Evolutionary conservation across 1,284 basidiomycete species (phyloP).

Genomic region (Moesziomyces parantarcticus): DNA sequence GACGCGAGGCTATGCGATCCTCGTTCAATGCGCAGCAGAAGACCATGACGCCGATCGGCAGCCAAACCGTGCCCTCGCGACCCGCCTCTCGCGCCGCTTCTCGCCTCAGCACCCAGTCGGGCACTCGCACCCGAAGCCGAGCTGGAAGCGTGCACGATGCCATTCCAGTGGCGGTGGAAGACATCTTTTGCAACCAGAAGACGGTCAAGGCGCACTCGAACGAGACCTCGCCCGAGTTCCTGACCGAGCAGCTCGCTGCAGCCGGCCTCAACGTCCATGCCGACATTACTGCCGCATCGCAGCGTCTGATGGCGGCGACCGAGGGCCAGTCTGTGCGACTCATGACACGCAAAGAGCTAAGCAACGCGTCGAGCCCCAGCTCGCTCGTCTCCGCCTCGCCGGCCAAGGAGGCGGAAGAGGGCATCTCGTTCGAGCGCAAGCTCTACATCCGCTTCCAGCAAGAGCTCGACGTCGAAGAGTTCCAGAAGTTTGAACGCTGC

Average conservation of each 20-base stretch:
- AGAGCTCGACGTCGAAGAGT: slow-evolving; percentile 49
- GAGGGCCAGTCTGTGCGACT: slow-evolving; percentile 18
- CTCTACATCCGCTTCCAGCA: slow-evolving; percentile 56
- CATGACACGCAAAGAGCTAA: slow-evolving; percentile 23
- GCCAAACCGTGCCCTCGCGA: slow-evolving; percentile 15
- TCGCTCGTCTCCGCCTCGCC: slow-evolving; percentile 17
- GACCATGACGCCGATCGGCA: slow-evolving; percentile 25
- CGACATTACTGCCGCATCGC: slow-evolving; percentile 31
- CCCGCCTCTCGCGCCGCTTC: slow-evolving; percentile 44
- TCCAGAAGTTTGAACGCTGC: slow-evolving; percentile 57
- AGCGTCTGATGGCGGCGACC: slow-evolving; percentile 34
- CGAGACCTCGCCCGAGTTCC: slow-evolving; percentile 33
- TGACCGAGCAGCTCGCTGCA: slow-evolving; percentile 32
- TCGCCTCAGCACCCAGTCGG: slow-evolving; percentile 47
- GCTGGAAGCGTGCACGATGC: slow-evolving; percentile 61
- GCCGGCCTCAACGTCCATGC: slow-evolving; percentile 8
- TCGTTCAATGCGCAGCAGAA: slow-evolving; percentile 55
- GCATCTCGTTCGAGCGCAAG: slow-evolving; percentile 35
- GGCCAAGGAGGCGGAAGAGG: slow-evolving; percentile 11
- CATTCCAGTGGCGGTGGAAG: slow-evolving; percentile 57
- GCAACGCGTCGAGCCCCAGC: slow-evolving; percentile 20
- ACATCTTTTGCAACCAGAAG: slow-evolving; percentile 53
- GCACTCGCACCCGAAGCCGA: slow-evolving; percentile 45
- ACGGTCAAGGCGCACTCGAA: slow-evolving; percentile 39
- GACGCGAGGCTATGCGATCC: slow-evolving; percentile 52